Conservation (phyloP, 371 early-diverging fungal species). For the Mortierella polycephala region DNA sequence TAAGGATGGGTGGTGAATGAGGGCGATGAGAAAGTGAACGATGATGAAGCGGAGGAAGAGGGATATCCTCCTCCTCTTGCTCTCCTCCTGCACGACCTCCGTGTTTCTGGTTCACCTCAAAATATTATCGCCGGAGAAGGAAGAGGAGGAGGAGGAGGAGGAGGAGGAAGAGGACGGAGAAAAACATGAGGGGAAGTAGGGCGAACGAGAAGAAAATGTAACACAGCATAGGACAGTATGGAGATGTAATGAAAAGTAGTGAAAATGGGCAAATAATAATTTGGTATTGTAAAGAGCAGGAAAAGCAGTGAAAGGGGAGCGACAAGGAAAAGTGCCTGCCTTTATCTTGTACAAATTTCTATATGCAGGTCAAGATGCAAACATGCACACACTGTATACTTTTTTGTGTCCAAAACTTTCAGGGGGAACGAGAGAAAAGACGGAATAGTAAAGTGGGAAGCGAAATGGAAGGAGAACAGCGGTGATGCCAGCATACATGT, state of each 20-base stretch:
- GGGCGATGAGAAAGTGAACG: too few species aligned
- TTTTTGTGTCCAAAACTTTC: constrained; percentile 20
- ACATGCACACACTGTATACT: background rate
- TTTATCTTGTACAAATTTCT: background rate
- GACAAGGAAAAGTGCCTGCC: background rate
- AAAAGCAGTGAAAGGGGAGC: background rate
- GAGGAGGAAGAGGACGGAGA: background rate
- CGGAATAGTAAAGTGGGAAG: background rate
- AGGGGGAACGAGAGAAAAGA: constrained; percentile 6
- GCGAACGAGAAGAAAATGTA: too few species aligned
- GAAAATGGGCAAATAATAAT: background rate
- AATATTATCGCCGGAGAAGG: too few species aligned
- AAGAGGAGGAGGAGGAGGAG: too few species aligned
- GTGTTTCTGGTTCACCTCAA: too few species aligned
- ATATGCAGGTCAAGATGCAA: background rate
- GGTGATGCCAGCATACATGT: background rate
- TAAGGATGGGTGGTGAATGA: too few species aligned
- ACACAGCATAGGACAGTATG: too few species aligned
- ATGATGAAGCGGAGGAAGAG: too few species aligned
- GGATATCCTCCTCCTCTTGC: too few species aligned
- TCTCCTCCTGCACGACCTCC: too few species aligned
- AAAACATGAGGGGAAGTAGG: too few species aligned
- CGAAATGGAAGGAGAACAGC: background rate
- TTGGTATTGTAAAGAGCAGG: background rate
- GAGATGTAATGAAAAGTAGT: background rate